A percentile compares a stretch with the other conserved stretches of the same genome.
Conservation (phyloP, 306 rosid genomes). For the Prunus salicina region DNA sequence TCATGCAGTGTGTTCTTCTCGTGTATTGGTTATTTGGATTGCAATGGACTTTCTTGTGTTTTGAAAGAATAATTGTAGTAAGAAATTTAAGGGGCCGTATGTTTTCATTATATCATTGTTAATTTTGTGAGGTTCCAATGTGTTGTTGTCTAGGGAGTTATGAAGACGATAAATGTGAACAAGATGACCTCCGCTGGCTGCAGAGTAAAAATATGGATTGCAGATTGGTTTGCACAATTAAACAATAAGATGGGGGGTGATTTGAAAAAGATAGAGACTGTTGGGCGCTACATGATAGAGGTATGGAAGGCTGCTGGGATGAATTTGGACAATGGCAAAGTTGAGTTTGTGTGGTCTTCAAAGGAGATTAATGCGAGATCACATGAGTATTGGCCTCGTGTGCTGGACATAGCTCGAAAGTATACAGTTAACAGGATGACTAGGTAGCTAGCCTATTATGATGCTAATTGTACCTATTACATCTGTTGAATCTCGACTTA, state of each 20-base stretch:
- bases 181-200: slow-evolving; percentile 78
- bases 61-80: too few relatives aligned
- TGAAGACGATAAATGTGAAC: slow-evolving; percentile 78
- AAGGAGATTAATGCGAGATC: slow-evolving; percentile 70
- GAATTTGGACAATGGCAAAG: slow-evolving; percentile 76
- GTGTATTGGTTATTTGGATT: too few relatives aligned
- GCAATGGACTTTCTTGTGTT: too few relatives aligned
- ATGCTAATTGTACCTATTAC: neutral
- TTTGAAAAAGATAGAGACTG: slow-evolving; percentile 65
- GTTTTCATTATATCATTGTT: too few relatives aligned
- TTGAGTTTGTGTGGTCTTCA: slow-evolving; percentile 82
- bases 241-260: slow-evolving; percentile 87
- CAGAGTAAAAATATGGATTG: slow-evolving; percentile 79
- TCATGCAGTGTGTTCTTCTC: too few relatives aligned
- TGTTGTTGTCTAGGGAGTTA: slow-evolving; percentile 51
- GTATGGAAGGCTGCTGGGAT: slow-evolving; percentile 86
- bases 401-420: slow-evolving; percentile 81
- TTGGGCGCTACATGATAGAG: slow-evolving; percentile 72
- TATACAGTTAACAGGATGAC: slow-evolving; percentile 61
- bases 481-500: neutral
- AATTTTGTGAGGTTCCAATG: neutral
- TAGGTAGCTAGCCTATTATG: slow-evolving; percentile 35
- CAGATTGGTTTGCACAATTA: slow-evolving; percentile 89
- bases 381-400: slow-evolving; percentile 78
- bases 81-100: too few relatives aligned